phyloP scores from a whole-genome alignment of 345 rosid genomes.

The Anacardium occidentale region DNA sequence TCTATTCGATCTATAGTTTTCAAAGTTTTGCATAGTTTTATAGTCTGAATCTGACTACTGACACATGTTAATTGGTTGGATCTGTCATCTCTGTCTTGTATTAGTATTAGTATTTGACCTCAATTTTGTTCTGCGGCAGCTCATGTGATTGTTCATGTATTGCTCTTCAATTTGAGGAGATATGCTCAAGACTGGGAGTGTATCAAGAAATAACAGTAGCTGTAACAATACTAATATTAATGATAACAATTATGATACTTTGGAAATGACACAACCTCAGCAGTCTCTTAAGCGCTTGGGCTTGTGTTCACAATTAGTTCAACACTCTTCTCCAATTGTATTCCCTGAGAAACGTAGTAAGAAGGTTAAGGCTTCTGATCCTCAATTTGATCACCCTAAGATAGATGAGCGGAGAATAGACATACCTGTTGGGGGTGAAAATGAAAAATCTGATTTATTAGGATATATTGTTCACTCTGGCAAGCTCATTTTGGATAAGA shows the following conservation, averaged over 20 bases:
- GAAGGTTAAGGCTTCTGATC: slow-evolving; percentile 62
- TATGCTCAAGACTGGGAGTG: slow-evolving; percentile 45
- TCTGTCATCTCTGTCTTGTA: neutral
- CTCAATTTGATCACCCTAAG: slow-evolving; percentile 46
- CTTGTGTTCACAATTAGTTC: slow-evolving; percentile 68
- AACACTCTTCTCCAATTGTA: slow-evolving; percentile 78
- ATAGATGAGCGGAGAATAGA: slow-evolving; percentile 67
- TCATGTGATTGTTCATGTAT: slow-evolving; percentile 6
- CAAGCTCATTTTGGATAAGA: slow-evolving; percentile 72
- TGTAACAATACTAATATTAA: slow-evolving; percentile 19
- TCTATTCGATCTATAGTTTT: neutral
- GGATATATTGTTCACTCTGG: slow-evolving; percentile 73
- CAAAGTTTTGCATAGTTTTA: neutral
- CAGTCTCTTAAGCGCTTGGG: slow-evolving; percentile 77
- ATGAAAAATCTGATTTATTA: slow-evolving; percentile 86
- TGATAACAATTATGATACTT: slow-evolving; percentile 21
- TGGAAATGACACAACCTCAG: slow-evolving; percentile 42
- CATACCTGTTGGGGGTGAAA: slow-evolving; percentile 57
- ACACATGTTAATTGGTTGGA: neutral
- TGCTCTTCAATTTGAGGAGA: neutral
- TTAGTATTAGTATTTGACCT: neutral
- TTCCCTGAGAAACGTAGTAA: slow-evolving; percentile 84
- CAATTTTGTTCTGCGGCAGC: slow-evolving; percentile 3
- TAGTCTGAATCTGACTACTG: neutral
- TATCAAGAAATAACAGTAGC: slow-evolving; percentile 27